Conservation (phyloP, 768 basidiomycete genomes). For the Russula griseocarnosa region DNA sequence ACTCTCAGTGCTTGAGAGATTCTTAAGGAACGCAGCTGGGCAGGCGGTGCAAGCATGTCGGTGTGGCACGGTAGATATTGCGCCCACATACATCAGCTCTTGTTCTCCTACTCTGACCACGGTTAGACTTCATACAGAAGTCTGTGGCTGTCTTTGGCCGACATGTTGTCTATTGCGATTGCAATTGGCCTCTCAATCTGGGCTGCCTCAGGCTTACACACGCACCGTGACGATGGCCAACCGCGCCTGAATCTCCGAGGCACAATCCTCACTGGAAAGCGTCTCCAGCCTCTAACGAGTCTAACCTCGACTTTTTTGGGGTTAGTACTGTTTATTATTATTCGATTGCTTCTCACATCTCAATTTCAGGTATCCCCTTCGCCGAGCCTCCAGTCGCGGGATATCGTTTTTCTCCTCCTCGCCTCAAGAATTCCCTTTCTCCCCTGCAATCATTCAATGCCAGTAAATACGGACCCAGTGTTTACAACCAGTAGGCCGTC, state of each 20-base stretch:
- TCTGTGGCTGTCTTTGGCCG: no score
- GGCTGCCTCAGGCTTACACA: neutral
- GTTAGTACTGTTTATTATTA: conserved; percentile 18
- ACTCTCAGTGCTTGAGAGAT: no score
- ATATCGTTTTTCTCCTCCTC: conserved; percentile 34
- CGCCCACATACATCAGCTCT: no score
- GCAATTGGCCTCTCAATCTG: neutral
- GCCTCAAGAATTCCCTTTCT: conserved; percentile 26
- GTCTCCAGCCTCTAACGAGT: conserved; percentile 16
- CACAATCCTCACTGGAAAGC: conserved; percentile 30
- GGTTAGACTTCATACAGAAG: no score
- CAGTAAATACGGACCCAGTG: conserved; percentile 33
- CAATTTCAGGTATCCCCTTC: conserved; percentile 35
- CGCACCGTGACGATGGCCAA: no score
- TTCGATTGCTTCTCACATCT: neutral
- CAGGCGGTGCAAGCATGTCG: no score
- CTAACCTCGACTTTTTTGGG: conserved; percentile 35
- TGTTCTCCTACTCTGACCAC: no score
- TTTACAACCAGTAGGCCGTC: conserved; percentile 30
- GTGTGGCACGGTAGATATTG: no score
- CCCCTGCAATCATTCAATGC: conserved; percentile 34
- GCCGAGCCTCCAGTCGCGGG: conserved; percentile 36
- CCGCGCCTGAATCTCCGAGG: conserved; percentile 28
- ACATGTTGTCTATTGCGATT: no score
- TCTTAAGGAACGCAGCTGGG: no score